phyloP scores from a whole-genome alignment of 176 grass and related monocot species.

The Microstegium vimineum region DNA sequence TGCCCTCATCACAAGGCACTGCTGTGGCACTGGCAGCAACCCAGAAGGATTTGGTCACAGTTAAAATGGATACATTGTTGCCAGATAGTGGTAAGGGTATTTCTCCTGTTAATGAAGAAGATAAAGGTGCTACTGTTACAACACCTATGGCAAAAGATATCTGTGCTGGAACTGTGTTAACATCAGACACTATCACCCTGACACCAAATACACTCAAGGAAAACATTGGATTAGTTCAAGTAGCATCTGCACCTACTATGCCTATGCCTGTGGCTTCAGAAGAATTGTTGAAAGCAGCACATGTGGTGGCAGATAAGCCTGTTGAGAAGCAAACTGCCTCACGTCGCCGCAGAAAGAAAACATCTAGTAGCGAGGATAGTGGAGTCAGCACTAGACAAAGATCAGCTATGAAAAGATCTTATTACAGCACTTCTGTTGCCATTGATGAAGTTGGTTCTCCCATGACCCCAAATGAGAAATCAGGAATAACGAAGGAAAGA shows the following conservation, averaged over 20 bases:
- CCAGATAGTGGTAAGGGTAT: slow-evolving; percentile 38
- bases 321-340: slow-evolving; percentile 40
- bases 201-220: slow-evolving; percentile 34
- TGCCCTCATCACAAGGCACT: slow-evolving; percentile 22
- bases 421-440: slow-evolving; percentile 4
- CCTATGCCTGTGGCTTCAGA: slow-evolving; percentile 52
- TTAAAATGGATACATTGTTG: slow-evolving; percentile 26
- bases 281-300: slow-evolving; percentile 42
- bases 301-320: slow-evolving; percentile 35
- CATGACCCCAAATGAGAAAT: slow-evolving; percentile 26
- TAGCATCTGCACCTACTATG: slow-evolving; percentile 27
- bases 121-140: slow-evolving; percentile 16
- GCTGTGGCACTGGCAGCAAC: slow-evolving; percentile 16
- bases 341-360: slow-evolving; percentile 53
- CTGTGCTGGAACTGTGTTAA: slow-evolving; percentile 23
- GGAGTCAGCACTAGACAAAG: slow-evolving; percentile 45
- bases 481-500: slow-evolving; percentile 16
- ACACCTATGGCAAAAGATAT: slow-evolving; percentile 32
- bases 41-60: slow-evolving; percentile 37
- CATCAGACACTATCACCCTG: slow-evolving; percentile 23
- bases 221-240: slow-evolving; percentile 44
- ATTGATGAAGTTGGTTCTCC: slow-evolving; percentile 25
- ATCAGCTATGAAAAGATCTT: slow-evolving; percentile 46
- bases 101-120: slow-evolving; percentile 27
- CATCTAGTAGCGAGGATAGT: slow-evolving; percentile 26